Base-by-base conservation (phyloP, 148 eudicot genomes). In the Rhododendron mucronatum region DNA sequence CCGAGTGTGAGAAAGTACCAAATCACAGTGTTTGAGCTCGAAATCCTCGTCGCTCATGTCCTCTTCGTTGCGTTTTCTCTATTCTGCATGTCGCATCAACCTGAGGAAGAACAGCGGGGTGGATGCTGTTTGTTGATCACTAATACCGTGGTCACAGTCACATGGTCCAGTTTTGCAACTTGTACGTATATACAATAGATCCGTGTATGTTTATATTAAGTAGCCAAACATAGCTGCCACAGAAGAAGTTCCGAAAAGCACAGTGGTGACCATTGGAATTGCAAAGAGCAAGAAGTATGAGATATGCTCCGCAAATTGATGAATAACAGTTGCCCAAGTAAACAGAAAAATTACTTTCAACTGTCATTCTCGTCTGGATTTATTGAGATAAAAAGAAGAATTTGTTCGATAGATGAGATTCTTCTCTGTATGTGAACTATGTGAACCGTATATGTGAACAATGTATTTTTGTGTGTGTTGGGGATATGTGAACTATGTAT, bases 291-390 rank as follows among this genome's bases (percentile, higher is more conserved):
- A 0, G 30, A 89, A 91, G 61, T 93, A 93, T 20, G 88, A 85
- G 26, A 94, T 84, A 78, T 91, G 92, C 59, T 94, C 97, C 28
- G 90, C 97, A 82, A 94, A 94, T 74, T 95, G 95, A 90, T 94
- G 97, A 91, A 92, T 86, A 18, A 92, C 93, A n/a, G 95, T 94
- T 94, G 93, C 45, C 12, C 81, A 84, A 39, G 8, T 82, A 33
- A 7, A 35, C 47, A 78, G 10, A 78, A 78, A 78, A 21, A 45
- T 69, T 41, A 6, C 45, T 41, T 41, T 5, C 7, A 41, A 41
- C 45, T 8, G 45, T 41, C 45, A 41, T 41, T 41, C 45, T 41
- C 7, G 7, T 41, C 45, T 1, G 45, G 5, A 41, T 41, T 41
- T 41, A 41, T 41, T 41, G 45, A 41, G 45, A 41, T 41, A 41